Evolutionary conservation across 2,329 filamentous ascomycete species (phyloP).

Genomic region (Allantophomopsis lycopodina): DNA sequence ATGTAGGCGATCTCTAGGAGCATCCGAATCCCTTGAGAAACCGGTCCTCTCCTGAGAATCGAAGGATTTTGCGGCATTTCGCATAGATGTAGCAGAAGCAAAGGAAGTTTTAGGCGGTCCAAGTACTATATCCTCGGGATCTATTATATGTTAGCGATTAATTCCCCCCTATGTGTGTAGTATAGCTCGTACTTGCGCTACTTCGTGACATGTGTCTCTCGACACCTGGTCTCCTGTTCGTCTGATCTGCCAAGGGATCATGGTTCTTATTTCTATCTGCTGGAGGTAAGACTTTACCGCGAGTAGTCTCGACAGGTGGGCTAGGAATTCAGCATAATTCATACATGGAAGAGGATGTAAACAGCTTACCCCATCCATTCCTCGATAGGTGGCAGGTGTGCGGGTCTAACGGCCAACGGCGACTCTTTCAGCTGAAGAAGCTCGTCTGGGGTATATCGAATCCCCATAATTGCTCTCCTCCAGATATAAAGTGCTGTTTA

Average conservation of each 20-base stretch:
- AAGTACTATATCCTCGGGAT: conserved; percentile 70
- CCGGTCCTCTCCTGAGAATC: conserved; percentile 28
- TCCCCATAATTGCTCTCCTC: conserved; percentile 11
- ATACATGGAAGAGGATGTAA: background rate
- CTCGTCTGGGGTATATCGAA: conserved; percentile 59
- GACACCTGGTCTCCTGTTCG: conserved; percentile 32
- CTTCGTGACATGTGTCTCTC: conserved; percentile 43
- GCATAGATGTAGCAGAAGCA: conserved; percentile 55
- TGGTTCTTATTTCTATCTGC: conserved; percentile 31
- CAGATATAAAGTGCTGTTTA: no score
- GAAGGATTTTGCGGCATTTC: conserved; percentile 22
- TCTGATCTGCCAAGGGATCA: conserved; percentile 14
- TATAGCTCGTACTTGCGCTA: conserved; percentile 34
- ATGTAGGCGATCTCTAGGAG: conserved; percentile 43
- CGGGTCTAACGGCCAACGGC: conserved; percentile 70
- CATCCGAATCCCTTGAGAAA: conserved; percentile 37
- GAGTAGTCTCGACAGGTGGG: conserved; percentile 14
- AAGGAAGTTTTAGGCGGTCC: conserved; percentile 76
- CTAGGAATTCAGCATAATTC: conserved; percentile 6
- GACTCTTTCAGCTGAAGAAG: conserved; percentile 67
- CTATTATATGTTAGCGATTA: conserved; percentile 22
- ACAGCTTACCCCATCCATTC: conserved; percentile 83
- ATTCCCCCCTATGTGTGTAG: conserved; percentile 13
- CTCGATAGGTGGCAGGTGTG: conserved; percentile 67
- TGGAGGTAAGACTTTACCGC: conserved; percentile 26